These are phyloP conservation scores for Botrytis byssoidea DNA, from an alignment of 2,329 filamentous ascomycete genomes.

Conservation along the genomic window DNA sequence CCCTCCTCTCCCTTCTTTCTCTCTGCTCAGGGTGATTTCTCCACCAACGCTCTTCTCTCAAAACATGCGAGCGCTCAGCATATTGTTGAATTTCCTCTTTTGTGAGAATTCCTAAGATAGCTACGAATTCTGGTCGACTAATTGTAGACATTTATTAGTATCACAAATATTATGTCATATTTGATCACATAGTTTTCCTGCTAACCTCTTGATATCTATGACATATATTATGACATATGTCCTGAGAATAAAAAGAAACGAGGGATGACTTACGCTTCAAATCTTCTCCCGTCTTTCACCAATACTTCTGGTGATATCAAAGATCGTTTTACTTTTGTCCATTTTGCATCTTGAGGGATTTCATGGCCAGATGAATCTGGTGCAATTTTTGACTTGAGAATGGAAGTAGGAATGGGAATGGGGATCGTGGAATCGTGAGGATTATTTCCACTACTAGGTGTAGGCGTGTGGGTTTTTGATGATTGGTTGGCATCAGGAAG, in stretches of 20 bases:
- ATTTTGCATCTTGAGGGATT: slow-evolving; percentile 57
- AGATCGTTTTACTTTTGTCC: slow-evolving; percentile 57
- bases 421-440: slow-evolving; percentile 18
- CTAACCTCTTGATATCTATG: neutral
- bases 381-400: slow-evolving; percentile 41
- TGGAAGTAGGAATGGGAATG: neutral
- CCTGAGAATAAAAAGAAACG: neutral
- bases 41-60: slow-evolving; percentile 38
- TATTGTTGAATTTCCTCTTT: slow-evolving; percentile 53
- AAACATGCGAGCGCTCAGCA: slow-evolving; percentile 44
- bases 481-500: slow-evolving; percentile 12
- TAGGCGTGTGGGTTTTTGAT: slow-evolving; percentile 14
- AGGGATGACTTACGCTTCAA: slow-evolving; percentile 48
- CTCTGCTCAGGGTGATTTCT: slow-evolving; percentile 6
- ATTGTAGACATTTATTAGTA: neutral
- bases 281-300: slow-evolving; percentile 54
- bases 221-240: neutral
- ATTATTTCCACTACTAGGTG: slow-evolving; percentile 13
- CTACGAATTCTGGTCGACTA: slow-evolving; percentile 56
- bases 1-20: neutral
- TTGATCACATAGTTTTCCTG: too few relatives aligned
- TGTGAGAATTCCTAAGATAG: slow-evolving; percentile 55
- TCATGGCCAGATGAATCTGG: slow-evolving; percentile 57
- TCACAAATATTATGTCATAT: neutral
- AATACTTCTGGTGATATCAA: slow-evolving; percentile 60